phyloP scores from a whole-genome alignment of 768 basidiomycete genomes.

The Leccinum imitatum region DNA sequence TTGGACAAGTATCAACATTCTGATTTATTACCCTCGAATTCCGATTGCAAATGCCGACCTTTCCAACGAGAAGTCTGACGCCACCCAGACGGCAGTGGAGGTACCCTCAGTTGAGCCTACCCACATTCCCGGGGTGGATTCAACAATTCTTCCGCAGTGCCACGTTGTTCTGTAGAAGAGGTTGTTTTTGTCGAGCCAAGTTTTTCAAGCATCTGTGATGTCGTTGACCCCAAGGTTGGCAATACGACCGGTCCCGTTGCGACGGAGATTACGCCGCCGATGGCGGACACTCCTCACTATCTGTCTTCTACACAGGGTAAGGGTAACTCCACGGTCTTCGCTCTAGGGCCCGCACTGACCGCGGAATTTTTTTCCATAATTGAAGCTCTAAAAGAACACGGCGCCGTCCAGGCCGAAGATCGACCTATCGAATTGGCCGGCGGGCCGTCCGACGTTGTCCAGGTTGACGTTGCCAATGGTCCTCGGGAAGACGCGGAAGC shows the following conservation, averaged over 20 bases:
- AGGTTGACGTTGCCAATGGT: constrained; percentile 5
- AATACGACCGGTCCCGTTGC: background rate
- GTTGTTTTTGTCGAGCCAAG: constrained; percentile 7
- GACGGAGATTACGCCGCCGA: background rate
- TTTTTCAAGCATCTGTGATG: background rate
- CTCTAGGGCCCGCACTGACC: background rate
- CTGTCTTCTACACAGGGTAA: background rate
- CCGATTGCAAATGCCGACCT: constrained; percentile 6
- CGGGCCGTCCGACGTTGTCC: constrained; percentile 2
- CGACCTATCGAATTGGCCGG: background rate
- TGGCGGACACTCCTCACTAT: constrained; percentile 2
- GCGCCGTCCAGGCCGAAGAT: background rate
- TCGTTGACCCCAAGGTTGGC: background rate
- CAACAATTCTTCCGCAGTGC: background rate
- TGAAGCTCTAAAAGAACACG: background rate
- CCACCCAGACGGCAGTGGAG: constrained; percentile 1
- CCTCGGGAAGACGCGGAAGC: constrained; percentile 1
- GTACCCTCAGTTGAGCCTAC: constrained; percentile 19
- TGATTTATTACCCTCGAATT: constrained; percentile 1
- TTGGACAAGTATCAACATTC: too few relatives aligned
- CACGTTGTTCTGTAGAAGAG: constrained; percentile 8
- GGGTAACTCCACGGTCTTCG: background rate
- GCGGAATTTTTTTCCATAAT: background rate
- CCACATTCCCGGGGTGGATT: constrained; percentile 8
- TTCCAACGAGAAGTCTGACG: constrained; percentile 4